These are phyloP conservation scores for Xylariaceae sp. DNA, from an alignment of 2,329 filamentous ascomycete species.

Conservation along the genomic window DNA sequence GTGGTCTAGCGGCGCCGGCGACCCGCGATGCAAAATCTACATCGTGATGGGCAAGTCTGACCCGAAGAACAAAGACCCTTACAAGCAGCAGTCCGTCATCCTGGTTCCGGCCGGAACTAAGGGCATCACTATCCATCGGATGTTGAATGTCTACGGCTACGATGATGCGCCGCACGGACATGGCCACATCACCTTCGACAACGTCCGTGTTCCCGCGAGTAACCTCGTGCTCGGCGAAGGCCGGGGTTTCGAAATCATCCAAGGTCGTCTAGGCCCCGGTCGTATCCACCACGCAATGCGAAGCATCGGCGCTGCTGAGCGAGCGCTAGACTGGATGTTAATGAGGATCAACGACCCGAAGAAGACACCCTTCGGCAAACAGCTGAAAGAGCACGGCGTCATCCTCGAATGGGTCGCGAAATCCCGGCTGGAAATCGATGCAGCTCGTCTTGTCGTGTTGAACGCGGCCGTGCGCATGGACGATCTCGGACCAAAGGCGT, in stretches of 20 bases:
- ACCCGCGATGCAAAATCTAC: slow-evolving; percentile 87
- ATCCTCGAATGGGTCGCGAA: slow-evolving; percentile 93
- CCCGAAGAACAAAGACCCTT: slow-evolving; percentile 65
- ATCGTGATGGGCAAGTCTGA: slow-evolving; percentile 96
- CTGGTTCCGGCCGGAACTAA: slow-evolving; percentile 75
- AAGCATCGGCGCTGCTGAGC: slow-evolving; percentile 83
- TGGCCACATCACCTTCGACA: slow-evolving; percentile 81
- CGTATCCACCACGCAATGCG: slow-evolving; percentile 99
- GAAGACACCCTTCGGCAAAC: slow-evolving; percentile 89
- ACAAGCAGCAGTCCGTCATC: slow-evolving; percentile 89
- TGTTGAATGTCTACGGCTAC: slow-evolving; percentile 91
- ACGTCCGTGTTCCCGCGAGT: slow-evolving; percentile 78
- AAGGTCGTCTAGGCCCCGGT: slow-evolving; percentile 89
- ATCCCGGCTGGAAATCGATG: slow-evolving; percentile 89
- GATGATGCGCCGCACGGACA: slow-evolving; percentile 98
- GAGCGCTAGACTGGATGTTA: slow-evolving; percentile 90
- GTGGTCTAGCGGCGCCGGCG: slow-evolving; percentile 96
- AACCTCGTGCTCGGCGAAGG: slow-evolving; percentile 92
- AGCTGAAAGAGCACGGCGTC: slow-evolving; percentile 81
- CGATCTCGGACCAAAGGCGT: slow-evolving; percentile 77
- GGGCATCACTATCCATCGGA: slow-evolving; percentile 87
- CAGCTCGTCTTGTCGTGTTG: slow-evolving; percentile 80
- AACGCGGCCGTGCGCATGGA: slow-evolving; percentile 97
- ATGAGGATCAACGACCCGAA: slow-evolving; percentile 85
- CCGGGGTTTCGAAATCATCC: slow-evolving; percentile 95